These are phyloP conservation scores for Sugiyamaella xylanicola DNA, from an alignment of 1,139 yeast genomes.

Conservation along the genomic window DNA sequence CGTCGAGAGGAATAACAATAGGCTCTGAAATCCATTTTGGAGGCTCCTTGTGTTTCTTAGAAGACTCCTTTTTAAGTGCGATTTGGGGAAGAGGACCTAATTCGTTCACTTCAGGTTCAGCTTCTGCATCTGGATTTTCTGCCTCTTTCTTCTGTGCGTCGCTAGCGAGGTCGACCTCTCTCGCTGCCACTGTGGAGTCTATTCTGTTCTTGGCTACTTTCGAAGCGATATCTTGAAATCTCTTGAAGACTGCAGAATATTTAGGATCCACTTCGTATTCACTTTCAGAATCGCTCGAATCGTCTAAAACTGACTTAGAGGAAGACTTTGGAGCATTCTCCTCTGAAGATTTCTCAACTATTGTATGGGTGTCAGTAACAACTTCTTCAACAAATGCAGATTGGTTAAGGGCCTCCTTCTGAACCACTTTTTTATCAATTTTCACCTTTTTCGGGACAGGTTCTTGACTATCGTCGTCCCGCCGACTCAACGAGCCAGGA, in stretches of 20 bases:
- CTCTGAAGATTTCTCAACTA: no score
- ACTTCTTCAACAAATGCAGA: no score
- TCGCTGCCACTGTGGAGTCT: slow-evolving; percentile 1
- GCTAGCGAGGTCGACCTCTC: slow-evolving; percentile 4
- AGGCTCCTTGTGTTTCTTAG: slow-evolving; percentile 14
- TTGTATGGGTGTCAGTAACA: no score
- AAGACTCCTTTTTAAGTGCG: slow-evolving; percentile 46
- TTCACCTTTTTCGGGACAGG: slow-evolving; percentile 16
- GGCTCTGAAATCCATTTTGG: slow-evolving; percentile 69
- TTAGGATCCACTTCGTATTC: slow-evolving; percentile 27
- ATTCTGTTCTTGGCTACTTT: slow-evolving; percentile 12
- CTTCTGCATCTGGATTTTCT: slow-evolving; percentile 26
- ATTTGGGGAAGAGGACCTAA: slow-evolving; percentile 87
- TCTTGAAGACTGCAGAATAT: slow-evolving; percentile 26
- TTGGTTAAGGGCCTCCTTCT: not conserved
- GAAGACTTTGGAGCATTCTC: slow-evolving; percentile 9
- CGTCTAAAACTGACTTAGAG: slow-evolving; percentile 10
- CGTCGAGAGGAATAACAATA: slow-evolving; percentile 47
- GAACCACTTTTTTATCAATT: not conserved
- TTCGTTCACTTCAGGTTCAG: slow-evolving; percentile 40
- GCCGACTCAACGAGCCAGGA: slow-evolving; percentile 26
- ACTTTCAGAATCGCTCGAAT: slow-evolving; percentile 3
- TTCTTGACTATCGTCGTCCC: slow-evolving; percentile 25
- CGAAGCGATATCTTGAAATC: slow-evolving; percentile 23
- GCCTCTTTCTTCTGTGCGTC: slow-evolving; percentile 12